Base-by-base conservation (phyloP, 2,329 filamentous ascomycete genomes). In the Botrytis aclada region DNA sequence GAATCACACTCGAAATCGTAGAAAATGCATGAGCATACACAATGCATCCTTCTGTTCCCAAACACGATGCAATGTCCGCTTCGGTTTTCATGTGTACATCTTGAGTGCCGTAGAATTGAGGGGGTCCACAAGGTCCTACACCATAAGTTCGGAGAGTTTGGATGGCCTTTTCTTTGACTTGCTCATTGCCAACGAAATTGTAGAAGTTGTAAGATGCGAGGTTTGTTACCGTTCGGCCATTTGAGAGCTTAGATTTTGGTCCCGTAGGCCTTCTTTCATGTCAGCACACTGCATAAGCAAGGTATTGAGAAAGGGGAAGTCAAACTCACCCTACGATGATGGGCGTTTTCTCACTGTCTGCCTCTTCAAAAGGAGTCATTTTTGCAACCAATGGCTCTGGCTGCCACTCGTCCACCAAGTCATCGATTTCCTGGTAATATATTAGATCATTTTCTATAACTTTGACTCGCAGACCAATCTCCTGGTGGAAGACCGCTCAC, bases 31-130 rank as follows among this genome's bases (percentile, higher is more conserved):
- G 96, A 0, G 96, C 93, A 80, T 99, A 99, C 74, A 99, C 90
- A 77, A 99, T 98, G 80, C 94, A 97, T 45, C 92, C 91, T 71
- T 95, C 90, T 1, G 93, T 93, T 37, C 96, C 96, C 39, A 99
- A 84, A 81, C 95, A 97, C 16, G 92, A 88, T 37, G 96, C 94
- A 80, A 99, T 95, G 81, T 98, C 95, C 72, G 93, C 89, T 84
- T 99, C 96, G 25, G 94, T 94, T 85, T 97, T 96, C 89, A 98
- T 95, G 83, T 99, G 96, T 63, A 98, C 95, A 83, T 99, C 96
- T 82, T 98, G 95, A 45, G 94, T 99, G 76, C 95, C 96, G 84
- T 99, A 99, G 84, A 99, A 99, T 76, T 97, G 95, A 9, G 96
- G 96, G 29, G 96, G 96, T 32, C 96, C 96, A 81, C 96, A 99